Percentiles rank a stretch among this genome's conserved stretches.
These are phyloP conservation scores for Dactylella cylindrospora DNA, from an alignment of 2,329 filamentous ascomycete species.

Conservation along the genomic window DNA sequence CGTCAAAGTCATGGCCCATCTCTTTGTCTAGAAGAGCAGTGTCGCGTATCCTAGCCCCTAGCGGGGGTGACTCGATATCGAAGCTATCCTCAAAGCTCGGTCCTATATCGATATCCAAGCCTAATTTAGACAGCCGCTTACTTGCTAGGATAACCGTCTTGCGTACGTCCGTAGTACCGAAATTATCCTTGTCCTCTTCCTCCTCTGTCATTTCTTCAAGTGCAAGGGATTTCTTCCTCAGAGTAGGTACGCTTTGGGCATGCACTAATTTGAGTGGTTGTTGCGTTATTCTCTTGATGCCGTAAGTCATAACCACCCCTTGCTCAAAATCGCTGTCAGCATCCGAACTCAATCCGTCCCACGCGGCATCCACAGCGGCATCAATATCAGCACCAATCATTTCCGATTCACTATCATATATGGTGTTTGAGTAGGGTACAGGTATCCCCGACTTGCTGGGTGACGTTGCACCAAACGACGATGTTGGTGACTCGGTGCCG, in stretches of 20 bases:
- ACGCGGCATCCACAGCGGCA: conserved; percentile 92
- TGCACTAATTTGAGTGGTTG: conserved; percentile 40
- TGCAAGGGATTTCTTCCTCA: conserved; percentile 51
- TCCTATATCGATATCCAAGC: conserved; percentile 40
- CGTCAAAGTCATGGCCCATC: conserved; percentile 30
- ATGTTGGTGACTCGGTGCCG: conserved; percentile 75
- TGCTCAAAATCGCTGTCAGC: conserved; percentile 54
- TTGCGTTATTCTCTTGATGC: conserved; percentile 28
- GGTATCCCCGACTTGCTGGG: conserved; percentile 45
- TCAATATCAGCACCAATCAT: conserved; percentile 76
- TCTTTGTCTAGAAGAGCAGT: conserved; percentile 35
- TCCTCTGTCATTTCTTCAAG: conserved; percentile 53
- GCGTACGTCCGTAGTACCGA: conserved; percentile 22
- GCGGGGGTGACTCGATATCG: conserved; percentile 21
- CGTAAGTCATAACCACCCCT: conserved; percentile 53
- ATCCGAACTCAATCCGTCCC: conserved; percentile 69
- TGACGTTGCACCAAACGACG: conserved; percentile 60
- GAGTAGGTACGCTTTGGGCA: conserved; percentile 45
- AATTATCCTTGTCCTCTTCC: conserved; percentile 43
- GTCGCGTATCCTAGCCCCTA: conserved; percentile 15
- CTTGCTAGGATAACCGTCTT: conserved; percentile 40
- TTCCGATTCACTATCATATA: conserved; percentile 45
- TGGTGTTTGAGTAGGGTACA: conserved; percentile 37
- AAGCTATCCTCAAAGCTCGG: conserved; percentile 42
- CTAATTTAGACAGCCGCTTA: conserved; percentile 30